Conservation (phyloP, 176 grass and related monocot species). For the Miscanthus lutarioriparius region DNA sequence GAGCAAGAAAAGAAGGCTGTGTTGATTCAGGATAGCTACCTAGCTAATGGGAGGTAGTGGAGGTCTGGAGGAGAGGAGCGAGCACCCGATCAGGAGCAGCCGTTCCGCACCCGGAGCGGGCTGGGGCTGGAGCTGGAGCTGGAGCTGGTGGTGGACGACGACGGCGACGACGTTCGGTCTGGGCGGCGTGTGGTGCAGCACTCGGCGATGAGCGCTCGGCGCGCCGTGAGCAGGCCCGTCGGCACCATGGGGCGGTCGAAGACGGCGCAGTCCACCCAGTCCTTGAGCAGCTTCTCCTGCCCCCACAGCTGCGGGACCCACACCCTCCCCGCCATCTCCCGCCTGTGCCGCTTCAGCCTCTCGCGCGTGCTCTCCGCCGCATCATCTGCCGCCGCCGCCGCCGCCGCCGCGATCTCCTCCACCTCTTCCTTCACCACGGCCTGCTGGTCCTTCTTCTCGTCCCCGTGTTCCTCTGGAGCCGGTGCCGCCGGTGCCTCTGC, state of each 20-base stretch:
- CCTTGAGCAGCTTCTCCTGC: slow-evolving; percentile 67
- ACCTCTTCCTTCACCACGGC: background rate
- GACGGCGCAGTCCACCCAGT: slow-evolving; percentile 57
- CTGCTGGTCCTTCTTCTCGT: background rate
- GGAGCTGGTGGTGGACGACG: background rate
- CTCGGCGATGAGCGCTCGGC: slow-evolving; percentile 54
- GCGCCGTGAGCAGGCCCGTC: slow-evolving; percentile 46
- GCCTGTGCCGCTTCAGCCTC: slow-evolving; percentile 62
- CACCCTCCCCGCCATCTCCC: slow-evolving; percentile 60
- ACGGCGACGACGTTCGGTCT: background rate
- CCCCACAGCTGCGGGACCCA: slow-evolving; percentile 74
- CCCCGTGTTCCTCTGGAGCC: background rate
- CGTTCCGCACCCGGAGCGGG: slow-evolving; percentile 39
- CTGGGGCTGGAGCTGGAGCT: slow-evolving; percentile 38
- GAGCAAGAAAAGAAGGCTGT: slow-evolving; percentile 16
- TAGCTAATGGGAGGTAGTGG: background rate
- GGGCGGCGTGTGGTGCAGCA: slow-evolving; percentile 36
- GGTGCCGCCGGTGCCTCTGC: background rate
- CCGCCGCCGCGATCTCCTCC: background rate
- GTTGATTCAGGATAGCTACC: background rate
- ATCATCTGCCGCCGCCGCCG: background rate
- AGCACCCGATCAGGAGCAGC: slow-evolving; percentile 30
- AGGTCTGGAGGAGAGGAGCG: background rate
- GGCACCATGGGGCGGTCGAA: slow-evolving; percentile 58
- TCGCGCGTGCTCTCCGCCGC: slow-evolving; percentile 44